These are phyloP conservation scores for Candolleomyces eurysporus DNA, from an alignment of 768 basidiomycete genomes.

Conservation along the genomic window DNA sequence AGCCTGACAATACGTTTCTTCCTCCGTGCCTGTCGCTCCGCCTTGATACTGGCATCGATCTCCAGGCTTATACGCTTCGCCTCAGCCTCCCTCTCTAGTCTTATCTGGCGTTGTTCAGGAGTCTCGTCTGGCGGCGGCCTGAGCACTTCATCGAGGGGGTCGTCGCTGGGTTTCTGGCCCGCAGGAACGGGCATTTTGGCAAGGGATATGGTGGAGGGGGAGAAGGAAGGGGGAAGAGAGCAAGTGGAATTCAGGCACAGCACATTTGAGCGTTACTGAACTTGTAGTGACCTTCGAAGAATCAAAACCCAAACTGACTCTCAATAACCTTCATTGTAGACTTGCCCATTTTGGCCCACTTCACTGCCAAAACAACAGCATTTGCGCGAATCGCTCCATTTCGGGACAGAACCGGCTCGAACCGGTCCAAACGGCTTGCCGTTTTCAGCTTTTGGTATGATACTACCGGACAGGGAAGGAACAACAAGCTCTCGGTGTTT, in stretches of 20 bases:
- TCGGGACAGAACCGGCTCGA: not conserved
- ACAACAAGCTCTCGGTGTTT: not conserved
- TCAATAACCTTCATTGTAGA: not conserved
- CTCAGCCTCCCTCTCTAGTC: conserved; percentile 63
- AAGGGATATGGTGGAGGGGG: conserved; percentile 14
- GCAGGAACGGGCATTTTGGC: conserved; percentile 34
- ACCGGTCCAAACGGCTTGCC: conserved; percentile 1
- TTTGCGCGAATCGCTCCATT: not conserved
- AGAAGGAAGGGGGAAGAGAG: conserved; percentile 19
- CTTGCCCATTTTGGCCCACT: not conserved
- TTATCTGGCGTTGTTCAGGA: conserved; percentile 49
- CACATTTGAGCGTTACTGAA: conserved; percentile 10
- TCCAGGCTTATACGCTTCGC: conserved; percentile 61
- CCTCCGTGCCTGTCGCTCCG: conserved; percentile 57
- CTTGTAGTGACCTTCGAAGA: conserved; percentile 8
- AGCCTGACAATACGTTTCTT: conserved; percentile 72
- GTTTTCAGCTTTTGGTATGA: not conserved
- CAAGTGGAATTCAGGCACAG: conserved; percentile 12
- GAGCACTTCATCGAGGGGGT: conserved; percentile 67
- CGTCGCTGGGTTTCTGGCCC: conserved; percentile 27
- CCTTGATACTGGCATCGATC: conserved; percentile 74
- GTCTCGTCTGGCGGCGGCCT: conserved; percentile 69
- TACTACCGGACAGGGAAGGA: not conserved
- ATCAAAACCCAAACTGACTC: conserved; percentile 12
- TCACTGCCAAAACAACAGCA: not conserved